Evolutionary conservation across 768 basidiomycete genomes (phyloP).

Genomic region (Macrolepiota fuliginosa): DNA sequence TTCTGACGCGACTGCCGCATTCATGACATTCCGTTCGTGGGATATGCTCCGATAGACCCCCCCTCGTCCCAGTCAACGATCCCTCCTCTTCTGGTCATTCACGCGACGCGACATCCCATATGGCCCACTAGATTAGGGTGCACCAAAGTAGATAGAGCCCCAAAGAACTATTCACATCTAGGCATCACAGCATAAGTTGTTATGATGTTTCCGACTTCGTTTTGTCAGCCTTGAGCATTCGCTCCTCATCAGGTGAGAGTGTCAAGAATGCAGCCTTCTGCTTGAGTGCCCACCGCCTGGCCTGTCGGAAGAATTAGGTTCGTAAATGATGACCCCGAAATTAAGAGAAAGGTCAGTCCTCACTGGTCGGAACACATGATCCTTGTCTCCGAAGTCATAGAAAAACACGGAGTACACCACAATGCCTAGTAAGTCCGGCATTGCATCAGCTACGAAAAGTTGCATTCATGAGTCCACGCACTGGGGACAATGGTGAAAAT

Average conservation of each 20-base stretch:
- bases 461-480: constrained; percentile 24
- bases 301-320: constrained; percentile 28
- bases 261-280: constrained; percentile 53
- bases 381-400: constrained; percentile 67
- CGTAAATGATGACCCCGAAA: background rate
- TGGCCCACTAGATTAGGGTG: background rate
- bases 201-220: constrained; percentile 4
- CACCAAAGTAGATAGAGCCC: background rate
- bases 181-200: background rate
- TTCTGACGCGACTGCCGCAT: background rate
- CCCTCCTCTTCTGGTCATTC: background rate
- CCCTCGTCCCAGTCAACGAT: background rate
- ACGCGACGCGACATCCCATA: background rate
- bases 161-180: background rate
- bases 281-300: constrained; percentile 54
- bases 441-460: background rate
- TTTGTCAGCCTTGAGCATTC: constrained; percentile 24
- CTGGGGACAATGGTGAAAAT: constrained; percentile 58
- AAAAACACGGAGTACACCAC: constrained; percentile 57
- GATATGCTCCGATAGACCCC: background rate
- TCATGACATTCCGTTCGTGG: background rate
- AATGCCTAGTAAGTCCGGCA: constrained; percentile 35
- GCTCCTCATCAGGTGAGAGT: constrained; percentile 56
- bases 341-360: constrained; percentile 21
- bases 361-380: constrained; percentile 70